These are phyloP conservation scores for Emiliania huxleyi DNA, from an alignment of 78 protist species.

Conservation along the genomic window DNA sequence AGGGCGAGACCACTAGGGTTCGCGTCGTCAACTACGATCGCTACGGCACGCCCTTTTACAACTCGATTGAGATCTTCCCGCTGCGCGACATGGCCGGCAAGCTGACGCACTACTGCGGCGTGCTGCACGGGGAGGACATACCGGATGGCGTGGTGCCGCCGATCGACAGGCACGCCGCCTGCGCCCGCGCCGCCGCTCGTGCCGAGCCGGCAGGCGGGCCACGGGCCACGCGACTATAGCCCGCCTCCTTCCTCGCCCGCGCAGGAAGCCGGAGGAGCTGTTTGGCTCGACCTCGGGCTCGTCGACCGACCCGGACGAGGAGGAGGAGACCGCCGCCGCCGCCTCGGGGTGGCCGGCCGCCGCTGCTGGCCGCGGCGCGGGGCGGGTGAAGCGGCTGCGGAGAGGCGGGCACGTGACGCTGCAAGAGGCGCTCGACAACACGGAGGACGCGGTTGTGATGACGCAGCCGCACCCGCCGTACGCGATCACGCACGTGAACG, in stretches of 20 bases:
- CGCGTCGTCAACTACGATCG: background rate
- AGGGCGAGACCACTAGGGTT: background rate
- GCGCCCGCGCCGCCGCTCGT: no score
- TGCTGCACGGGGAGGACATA: background rate
- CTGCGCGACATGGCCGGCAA: background rate
- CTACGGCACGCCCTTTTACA: background rate
- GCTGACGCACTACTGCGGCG: background rate
- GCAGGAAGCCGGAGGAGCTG: background rate
- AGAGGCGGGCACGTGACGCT: background rate
- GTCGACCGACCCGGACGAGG: no score
- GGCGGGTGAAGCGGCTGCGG: background rate
- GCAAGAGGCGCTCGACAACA: background rate
- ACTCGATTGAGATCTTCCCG: background rate
- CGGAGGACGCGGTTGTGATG: background rate
- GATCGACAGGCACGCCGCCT: background rate
- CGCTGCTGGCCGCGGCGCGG: no score
- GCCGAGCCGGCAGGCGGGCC: no score
- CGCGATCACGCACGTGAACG: background rate
- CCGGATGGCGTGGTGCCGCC: background rate
- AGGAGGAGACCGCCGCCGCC: no score
- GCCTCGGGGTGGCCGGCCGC: no score
- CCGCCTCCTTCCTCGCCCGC: no score
- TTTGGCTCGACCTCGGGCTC: no score
- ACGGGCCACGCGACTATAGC: no score
- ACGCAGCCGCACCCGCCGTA: background rate